phyloP scores from a whole-genome alignment of 2,329 filamentous ascomycete species.

The Alternaria postmessia region DNA sequence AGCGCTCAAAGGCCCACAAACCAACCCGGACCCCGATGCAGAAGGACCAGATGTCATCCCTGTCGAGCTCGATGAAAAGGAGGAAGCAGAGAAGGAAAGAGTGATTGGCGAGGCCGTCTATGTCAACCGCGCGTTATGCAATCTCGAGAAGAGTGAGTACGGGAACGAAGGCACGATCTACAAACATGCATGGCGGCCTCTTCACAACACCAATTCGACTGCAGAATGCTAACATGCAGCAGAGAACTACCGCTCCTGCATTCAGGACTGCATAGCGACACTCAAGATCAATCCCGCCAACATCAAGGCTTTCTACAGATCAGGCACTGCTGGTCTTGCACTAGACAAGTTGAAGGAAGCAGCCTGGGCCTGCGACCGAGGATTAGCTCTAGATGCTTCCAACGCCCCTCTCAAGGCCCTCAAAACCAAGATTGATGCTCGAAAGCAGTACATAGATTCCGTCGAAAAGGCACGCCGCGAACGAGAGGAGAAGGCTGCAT shows the following conservation, averaged over 20 bases:
- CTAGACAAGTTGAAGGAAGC: conserved; percentile 83
- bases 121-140: conserved; percentile 88
- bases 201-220: not conserved
- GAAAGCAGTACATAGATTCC: conserved; percentile 64
- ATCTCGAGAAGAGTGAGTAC: conserved; percentile 76
- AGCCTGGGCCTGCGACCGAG: conserved; percentile 77
- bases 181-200: not conserved
- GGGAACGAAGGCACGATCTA: not conserved
- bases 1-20: conserved; percentile 70
- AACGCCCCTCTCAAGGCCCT: conserved; percentile 74
- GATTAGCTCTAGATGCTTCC: conserved; percentile 72
- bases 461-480: conserved; percentile 65
- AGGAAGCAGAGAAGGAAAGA: conserved; percentile 67
- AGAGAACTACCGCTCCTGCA: conserved; percentile 88
- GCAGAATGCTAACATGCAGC: conserved; percentile 7
- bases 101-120: conserved; percentile 77
- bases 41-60: conserved; percentile 51
- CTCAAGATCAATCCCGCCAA: conserved; percentile 81
- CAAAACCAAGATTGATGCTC: conserved; percentile 68
- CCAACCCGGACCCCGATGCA: conserved; percentile 49
- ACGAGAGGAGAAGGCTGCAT: conserved; percentile 62
- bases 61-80: conserved; percentile 65
- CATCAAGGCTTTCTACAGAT: conserved; percentile 91
- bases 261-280: conserved; percentile 81
- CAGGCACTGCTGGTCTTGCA: conserved; percentile 76